A percentile compares a stretch with the other conserved stretches of the same genome.
phyloP scores from a whole-genome alignment of 2,329 filamentous ascomycete genomes.

The Geoglossum cookeanum region DNA sequence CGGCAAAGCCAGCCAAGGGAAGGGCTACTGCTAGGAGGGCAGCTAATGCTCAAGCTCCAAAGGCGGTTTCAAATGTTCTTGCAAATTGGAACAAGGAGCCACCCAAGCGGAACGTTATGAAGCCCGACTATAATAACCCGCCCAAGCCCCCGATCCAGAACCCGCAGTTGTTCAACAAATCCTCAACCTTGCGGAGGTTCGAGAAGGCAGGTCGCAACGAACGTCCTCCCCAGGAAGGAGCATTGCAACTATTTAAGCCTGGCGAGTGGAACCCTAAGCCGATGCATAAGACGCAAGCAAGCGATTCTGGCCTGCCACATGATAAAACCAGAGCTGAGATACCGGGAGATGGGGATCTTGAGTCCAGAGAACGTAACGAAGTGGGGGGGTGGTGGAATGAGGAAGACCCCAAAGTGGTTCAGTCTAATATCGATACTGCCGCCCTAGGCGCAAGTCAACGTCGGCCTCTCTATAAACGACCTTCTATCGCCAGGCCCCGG shows the following conservation, averaged over 20 bases:
- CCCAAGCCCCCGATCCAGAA: neutral
- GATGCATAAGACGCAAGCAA: neutral
- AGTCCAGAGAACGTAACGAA: neutral
- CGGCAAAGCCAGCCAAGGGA: neutral
- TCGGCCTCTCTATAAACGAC: neutral
- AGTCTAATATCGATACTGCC: neutral
- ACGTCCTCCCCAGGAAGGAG: conserved; percentile 18
- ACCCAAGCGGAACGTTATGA: neutral
- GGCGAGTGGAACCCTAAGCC: neutral
- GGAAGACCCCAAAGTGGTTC: no score
- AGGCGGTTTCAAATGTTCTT: neutral
- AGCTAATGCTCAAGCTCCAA: neutral
- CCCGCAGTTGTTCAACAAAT: neutral
- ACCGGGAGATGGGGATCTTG: neutral
- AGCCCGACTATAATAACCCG: neutral
- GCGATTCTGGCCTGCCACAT: neutral
- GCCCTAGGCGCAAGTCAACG: neutral
- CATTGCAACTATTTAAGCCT: conserved; percentile 16
- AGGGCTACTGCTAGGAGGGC: neutral
- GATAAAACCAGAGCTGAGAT: neutral
- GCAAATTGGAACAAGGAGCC: neutral
- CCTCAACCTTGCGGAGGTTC: neutral
- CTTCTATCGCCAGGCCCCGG: neutral
- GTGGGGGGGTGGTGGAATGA: neutral
- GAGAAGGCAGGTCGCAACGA: conserved; percentile 12